These are phyloP conservation scores for Neonectria sp. DNA, from an alignment of 2,329 filamentous ascomycete genomes.

Conservation along the genomic window DNA sequence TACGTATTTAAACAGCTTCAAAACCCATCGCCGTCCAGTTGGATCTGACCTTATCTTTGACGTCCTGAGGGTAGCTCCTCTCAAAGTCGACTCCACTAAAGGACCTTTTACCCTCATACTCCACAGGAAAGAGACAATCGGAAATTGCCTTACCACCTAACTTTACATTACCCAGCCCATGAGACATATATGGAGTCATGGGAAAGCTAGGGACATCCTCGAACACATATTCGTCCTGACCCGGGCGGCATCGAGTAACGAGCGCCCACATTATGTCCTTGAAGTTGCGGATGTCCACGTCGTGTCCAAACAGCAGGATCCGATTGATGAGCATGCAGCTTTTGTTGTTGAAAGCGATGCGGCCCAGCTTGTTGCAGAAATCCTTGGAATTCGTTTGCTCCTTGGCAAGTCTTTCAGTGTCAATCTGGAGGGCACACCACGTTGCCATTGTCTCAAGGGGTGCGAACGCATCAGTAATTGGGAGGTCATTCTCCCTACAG, in stretches of 20 bases:
- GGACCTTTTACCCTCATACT: conserved; percentile 55
- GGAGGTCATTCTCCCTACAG: not conserved
- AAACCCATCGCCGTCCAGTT: conserved; percentile 18
- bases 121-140: conserved; percentile 58
- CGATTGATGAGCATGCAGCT: conserved; percentile 61
- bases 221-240: conserved; percentile 59
- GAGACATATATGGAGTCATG: conserved; percentile 63
- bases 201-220: conserved; percentile 60
- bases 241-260: conserved; percentile 62
- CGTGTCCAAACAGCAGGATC: conserved; percentile 61
- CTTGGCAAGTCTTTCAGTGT: conserved; percentile 69
- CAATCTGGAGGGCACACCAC: conserved; percentile 68
- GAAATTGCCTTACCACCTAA: conserved; percentile 62
- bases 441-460: conserved; percentile 64
- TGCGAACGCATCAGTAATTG: conserved; percentile 58
- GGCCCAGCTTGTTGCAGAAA: conserved; percentile 31
- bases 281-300: conserved; percentile 62
- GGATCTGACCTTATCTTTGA: conserved; percentile 18
- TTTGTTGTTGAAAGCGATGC: conserved; percentile 27
- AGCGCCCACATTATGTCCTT: conserved; percentile 66
- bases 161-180: conserved; percentile 52
- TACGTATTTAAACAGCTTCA: not conserved
- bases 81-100: conserved; percentile 52
- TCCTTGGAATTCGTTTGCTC: conserved; percentile 24
- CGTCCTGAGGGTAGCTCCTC: conserved; percentile 50